Base-by-base conservation (phyloP, 2,329 filamentous ascomycete genomes). In the Teratosphaeriaceae sp. region DNA sequence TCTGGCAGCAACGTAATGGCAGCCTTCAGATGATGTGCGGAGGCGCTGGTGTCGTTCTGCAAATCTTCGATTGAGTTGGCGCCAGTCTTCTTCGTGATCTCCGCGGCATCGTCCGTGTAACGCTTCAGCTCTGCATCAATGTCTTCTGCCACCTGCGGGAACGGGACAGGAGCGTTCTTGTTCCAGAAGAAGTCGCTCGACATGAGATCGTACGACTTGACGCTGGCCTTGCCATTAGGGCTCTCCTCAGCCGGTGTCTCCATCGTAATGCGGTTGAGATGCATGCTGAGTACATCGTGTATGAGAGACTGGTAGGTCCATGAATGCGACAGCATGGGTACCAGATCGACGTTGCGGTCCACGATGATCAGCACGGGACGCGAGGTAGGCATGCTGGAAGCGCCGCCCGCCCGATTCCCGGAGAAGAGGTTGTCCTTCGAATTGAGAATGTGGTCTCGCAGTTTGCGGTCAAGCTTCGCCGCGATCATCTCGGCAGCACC, bases 351-450 rank as follows among this genome's bases (percentile, higher is more conserved):
- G 59, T 96, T 97, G 54, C 92, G 83, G 66, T 98, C 92, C 37
- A 97, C 83, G 40, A 98, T 85, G 52, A 98, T 80, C 35, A 98
- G 78, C 0, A 97, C 88, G 1, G 94, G 92, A 38, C 94, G 75
- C 19, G 87, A 85, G 7, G 82, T 78, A 0, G 85, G 82, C 13
- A 74, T 67, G 21, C 22, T 40, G n/a, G 73, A 70, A 2, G 80
- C 73, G 48, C 83, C 75, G 34, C 82, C 75, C 47, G 85, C 75
- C 40, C 81, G 74, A 45, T 65, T 69, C 30, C 70, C 68, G 0
- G 88, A 94, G 65, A 98, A 98, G 3, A 98, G 77, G 59, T 96
- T 97, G 61, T 96, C 90, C 70, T 96, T 97, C 11, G 90, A 95
- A 66, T 97, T 97, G 50, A 98, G 76, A 41, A 97, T 86, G 63